Evolutionary conservation across 139 green algal species (phyloP), one percentile per base, ranked within the genome.

Genomic region (Monoraphidium neglectum): DNA sequence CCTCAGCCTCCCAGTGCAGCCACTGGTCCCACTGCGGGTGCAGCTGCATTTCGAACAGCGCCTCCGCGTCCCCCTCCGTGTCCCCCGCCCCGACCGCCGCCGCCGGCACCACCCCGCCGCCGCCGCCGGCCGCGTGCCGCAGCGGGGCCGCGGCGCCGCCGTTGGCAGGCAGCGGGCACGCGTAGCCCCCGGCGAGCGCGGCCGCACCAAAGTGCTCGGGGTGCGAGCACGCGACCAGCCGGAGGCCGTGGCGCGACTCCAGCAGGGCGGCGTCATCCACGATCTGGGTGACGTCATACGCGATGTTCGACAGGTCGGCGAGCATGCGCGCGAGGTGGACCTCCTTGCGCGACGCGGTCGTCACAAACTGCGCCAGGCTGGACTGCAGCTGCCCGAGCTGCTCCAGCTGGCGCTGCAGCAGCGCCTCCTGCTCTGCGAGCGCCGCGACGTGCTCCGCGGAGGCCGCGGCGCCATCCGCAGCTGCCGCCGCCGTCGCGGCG

Each of bases 251-350:
- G 4, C 35, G 62, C 36, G 68, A 53, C 65, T 72, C 51, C 32
- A 89, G 54, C 5, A 65, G 49, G 13, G 67, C 43, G 5, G 36
- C 8, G 47, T 74, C 65, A n/a, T n/a, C n/a, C n/a, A 80, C 35
- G 21, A 35, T 65, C 51, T 74, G 68, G 4, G 51, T 24, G 1
- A 86, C 76, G 24, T 87, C 85, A 33, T 87, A 90, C 0, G 85
- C 85, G 57, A 84, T 47, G 74, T 87, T 86, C 79, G 69, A 83
- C 12, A 90, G 65, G 65, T 87, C 81, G 15, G 81, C 66, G 4
- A 87, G 64, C 76, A 85, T 77, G 21, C 65, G 54, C 0, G 84
- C 81, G 40, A 78, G 71, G 1, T 49, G 43, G 21, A 87, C 73
- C 56, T 87, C 83, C 37, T 37, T 38, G 40, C 26, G 36, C 28